phyloP scores from a whole-genome alignment of 192 early-diverging fungal genomes.

The Ambispora gerdemannii region DNA sequence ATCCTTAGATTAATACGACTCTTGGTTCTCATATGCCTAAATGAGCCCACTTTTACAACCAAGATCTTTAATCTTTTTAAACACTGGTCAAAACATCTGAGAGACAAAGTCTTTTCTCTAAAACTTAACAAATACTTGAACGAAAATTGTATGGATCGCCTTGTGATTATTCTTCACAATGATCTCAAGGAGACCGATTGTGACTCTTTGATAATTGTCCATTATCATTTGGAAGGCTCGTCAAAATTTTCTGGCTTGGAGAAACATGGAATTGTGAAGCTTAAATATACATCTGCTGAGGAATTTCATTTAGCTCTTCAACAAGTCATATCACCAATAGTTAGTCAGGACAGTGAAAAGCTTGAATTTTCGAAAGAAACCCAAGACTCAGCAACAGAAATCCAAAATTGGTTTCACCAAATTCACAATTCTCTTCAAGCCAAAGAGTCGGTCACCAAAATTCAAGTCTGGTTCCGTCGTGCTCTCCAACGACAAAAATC shows the following conservation, averaged over 20 bases:
- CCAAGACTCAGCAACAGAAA: not conserved
- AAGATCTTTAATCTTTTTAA: conserved; percentile 5
- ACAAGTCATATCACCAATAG: not conserved
- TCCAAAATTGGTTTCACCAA: not conserved
- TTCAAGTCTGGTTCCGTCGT: conserved; percentile 22
- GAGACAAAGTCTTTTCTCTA: not conserved
- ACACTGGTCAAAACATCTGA: no score
- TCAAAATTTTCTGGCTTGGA: not conserved
- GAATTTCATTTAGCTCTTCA: conserved; percentile 13
- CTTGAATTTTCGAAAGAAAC: not conserved
- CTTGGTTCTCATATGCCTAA: conserved; percentile 4
- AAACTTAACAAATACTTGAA: conserved; percentile 9
- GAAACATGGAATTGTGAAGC: not conserved
- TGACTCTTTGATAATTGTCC: conserved; percentile 10
- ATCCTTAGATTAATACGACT: conserved; percentile 27
- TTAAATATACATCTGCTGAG: conserved; percentile 4
- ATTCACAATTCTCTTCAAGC: not conserved
- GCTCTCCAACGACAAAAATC: conserved; percentile 13
- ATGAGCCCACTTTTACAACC: not conserved
- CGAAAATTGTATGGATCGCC: not conserved
- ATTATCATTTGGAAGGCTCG: not conserved
- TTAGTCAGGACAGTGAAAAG: not conserved
- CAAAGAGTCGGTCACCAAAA: conserved; percentile 3
- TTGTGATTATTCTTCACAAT: no score
- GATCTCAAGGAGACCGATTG: no score